Evolutionary conservation across 2,329 filamentous ascomycete species (phyloP).

Genomic region (Neopestalotiopsis rosae): DNA sequence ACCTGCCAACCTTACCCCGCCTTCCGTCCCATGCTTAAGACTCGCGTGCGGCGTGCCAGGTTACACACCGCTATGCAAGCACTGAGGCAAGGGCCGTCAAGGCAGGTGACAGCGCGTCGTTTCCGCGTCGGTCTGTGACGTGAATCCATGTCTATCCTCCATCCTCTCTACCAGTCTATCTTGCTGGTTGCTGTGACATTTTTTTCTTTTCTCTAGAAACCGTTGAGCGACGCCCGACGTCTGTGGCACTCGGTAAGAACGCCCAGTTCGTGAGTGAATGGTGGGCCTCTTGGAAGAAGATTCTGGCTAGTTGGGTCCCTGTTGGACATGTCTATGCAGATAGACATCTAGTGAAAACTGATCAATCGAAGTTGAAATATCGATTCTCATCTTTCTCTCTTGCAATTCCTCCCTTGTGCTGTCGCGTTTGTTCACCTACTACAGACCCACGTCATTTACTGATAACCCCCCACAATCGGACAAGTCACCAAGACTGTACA

Average conservation of each 20-base stretch:
- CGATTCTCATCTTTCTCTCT: neutral
- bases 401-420: no score
- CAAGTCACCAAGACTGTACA: neutral
- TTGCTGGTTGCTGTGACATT: neutral
- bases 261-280: neutral
- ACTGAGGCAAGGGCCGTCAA: neutral
- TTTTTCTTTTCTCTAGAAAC: neutral
- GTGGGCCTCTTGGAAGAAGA: conserved; percentile 4
- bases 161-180: neutral
- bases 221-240: neutral
- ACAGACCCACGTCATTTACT: no score
- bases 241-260: neutral
- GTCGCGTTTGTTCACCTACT: no score
- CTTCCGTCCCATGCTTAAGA: neutral
- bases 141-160: neutral
- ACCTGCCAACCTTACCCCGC: neutral
- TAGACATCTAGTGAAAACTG: neutral
- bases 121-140: conserved; percentile 12
- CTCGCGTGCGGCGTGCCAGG: neutral
- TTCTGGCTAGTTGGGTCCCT: neutral
- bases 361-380: neutral
- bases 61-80: conserved; percentile 9
- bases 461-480: neutral
- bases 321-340: neutral
- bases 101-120: conserved; percentile 13